phyloP scores from a whole-genome alignment of 176 grass and related monocot species.

The Carex parvula region DNA sequence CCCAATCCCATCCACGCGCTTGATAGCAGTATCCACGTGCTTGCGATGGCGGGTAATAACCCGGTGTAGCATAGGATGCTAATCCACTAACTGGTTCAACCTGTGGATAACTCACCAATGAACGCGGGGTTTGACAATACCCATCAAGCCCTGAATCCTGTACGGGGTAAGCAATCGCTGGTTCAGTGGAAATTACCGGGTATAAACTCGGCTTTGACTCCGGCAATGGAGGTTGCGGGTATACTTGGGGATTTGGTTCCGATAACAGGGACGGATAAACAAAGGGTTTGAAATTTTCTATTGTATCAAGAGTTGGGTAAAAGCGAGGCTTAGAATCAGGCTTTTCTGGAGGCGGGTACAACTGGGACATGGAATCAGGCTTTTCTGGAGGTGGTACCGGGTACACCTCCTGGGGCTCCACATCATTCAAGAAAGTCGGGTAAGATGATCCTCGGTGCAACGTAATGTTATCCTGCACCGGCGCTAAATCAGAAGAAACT shows the following conservation, averaged over 20 bases:
- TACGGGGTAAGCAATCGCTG: slow-evolving; percentile 9
- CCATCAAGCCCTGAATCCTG: neutral
- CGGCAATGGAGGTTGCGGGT: slow-evolving; percentile 15
- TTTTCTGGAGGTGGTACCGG: slow-evolving; percentile 5
- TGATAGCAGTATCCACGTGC: neutral
- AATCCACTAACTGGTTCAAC: slow-evolving; percentile 2
- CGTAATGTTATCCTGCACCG: neutral
- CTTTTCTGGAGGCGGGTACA: neutral
- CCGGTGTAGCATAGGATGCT: neutral
- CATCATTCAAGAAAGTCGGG: neutral
- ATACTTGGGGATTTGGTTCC: slow-evolving; percentile 31
- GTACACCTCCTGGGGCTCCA: neutral
- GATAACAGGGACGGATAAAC: slow-evolving; percentile 33
- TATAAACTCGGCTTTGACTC: slow-evolving; percentile 18
- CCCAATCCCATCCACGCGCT: slow-evolving; percentile 27
- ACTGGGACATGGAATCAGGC: neutral
- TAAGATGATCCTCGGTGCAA: neutral
- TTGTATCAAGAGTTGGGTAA: neutral
- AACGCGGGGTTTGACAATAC: neutral
- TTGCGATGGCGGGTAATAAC: neutral
- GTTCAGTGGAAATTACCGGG: slow-evolving; percentile 6
- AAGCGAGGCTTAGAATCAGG: neutral
- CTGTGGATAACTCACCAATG: neutral
- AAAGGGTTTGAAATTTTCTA: neutral
- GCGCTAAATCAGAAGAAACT: neutral